These are phyloP conservation scores for Metschnikowia corniflorae DNA, from an alignment of 805 yeast species.

Conservation along the genomic window DNA sequence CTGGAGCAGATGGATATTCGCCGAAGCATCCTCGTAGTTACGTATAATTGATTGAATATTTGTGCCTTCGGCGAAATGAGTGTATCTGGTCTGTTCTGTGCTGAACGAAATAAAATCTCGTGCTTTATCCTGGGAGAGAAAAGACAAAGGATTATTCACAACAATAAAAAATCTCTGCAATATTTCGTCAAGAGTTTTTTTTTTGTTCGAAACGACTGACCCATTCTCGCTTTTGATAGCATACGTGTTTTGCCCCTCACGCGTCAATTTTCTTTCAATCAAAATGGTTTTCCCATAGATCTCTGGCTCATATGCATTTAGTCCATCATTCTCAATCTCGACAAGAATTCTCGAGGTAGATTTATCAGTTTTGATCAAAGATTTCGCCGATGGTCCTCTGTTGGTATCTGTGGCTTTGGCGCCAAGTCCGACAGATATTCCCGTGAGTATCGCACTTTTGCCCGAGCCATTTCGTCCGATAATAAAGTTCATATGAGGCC, in stretches of 20 bases:
- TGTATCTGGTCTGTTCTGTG: slow-evolving; percentile 66
- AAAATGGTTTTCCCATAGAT: slow-evolving; percentile 66
- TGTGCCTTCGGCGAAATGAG: slow-evolving; percentile 77
- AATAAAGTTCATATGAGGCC: slow-evolving; percentile 79
- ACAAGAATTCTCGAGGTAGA: slow-evolving; percentile 65
- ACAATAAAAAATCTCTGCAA: slow-evolving; percentile 69
- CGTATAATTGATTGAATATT: slow-evolving; percentile 61
- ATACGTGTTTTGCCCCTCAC: slow-evolving; percentile 53
- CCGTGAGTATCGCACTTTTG: slow-evolving; percentile 83
- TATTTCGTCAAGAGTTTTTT: slow-evolving; percentile 62
- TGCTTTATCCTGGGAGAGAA: slow-evolving; percentile 91
- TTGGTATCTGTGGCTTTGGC: slow-evolving; percentile 85
- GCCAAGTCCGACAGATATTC: slow-evolving; percentile 82
- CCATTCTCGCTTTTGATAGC: slow-evolving; percentile 51
- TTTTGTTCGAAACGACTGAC: slow-evolving; percentile 54
- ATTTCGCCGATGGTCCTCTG: slow-evolving; percentile 70
- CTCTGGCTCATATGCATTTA: slow-evolving; percentile 60
- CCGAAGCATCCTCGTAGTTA: slow-evolving; percentile 40
- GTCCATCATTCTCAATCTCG: slow-evolving; percentile 59
- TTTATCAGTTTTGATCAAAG: slow-evolving; percentile 74
- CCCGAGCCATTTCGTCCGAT: slow-evolving; percentile 93
- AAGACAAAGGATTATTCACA: slow-evolving; percentile 87
- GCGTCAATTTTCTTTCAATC: slow-evolving; percentile 62
- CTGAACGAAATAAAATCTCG: slow-evolving; percentile 81
- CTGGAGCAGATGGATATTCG: slow-evolving; percentile 29